phyloP scores from a whole-genome alignment of 1,139 yeast species.

The Debaryomycetaceae sp. region DNA sequence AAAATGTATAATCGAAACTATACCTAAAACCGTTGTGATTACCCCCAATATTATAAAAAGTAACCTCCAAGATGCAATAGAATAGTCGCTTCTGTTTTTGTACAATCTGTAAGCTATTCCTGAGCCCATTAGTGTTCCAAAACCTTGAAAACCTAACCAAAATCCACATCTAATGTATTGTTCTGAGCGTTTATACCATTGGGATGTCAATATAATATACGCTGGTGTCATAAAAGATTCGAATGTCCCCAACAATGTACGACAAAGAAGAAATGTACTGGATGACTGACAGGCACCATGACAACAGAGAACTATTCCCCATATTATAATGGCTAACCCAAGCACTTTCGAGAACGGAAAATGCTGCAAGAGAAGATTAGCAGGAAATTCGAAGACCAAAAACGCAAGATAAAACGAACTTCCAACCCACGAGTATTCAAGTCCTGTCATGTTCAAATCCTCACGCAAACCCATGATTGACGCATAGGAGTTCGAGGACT shows the following conservation, averaged over 20 bases:
- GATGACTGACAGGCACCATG: slow-evolving; percentile 26
- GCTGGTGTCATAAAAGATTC: slow-evolving; percentile 58
- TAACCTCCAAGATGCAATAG: slow-evolving; percentile 29
- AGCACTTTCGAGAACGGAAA: slow-evolving; percentile 28
- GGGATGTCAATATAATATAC: slow-evolving; percentile 46
- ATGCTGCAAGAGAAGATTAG: slow-evolving; percentile 36
- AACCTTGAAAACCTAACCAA: slow-evolving; percentile 32
- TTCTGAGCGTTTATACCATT: slow-evolving; percentile 24
- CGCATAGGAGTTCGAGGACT: slow-evolving; percentile 55
- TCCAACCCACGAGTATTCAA: slow-evolving; percentile 55
- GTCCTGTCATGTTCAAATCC: slow-evolving; percentile 48
- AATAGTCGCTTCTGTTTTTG: slow-evolving; percentile 7
- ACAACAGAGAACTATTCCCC: slow-evolving; percentile 29
- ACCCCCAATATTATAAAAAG: slow-evolving; percentile 30
- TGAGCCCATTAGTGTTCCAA: slow-evolving; percentile 24
- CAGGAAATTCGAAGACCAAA: slow-evolving; percentile 46
- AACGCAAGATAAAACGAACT: slow-evolving; percentile 56
- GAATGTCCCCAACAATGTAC: slow-evolving; percentile 46
- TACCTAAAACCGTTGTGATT: slow-evolving; percentile 25
- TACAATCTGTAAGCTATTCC: slow-evolving; percentile 24
- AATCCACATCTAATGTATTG: slow-evolving; percentile 20
- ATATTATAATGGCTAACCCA: slow-evolving; percentile 19
- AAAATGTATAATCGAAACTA: slow-evolving; percentile 19
- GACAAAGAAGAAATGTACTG: slow-evolving; percentile 25
- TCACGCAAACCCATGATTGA: slow-evolving; percentile 55